Base-by-base conservation (phyloP, 169 alveolate species). In the Cryptosporidium tyzzeri region DNA sequence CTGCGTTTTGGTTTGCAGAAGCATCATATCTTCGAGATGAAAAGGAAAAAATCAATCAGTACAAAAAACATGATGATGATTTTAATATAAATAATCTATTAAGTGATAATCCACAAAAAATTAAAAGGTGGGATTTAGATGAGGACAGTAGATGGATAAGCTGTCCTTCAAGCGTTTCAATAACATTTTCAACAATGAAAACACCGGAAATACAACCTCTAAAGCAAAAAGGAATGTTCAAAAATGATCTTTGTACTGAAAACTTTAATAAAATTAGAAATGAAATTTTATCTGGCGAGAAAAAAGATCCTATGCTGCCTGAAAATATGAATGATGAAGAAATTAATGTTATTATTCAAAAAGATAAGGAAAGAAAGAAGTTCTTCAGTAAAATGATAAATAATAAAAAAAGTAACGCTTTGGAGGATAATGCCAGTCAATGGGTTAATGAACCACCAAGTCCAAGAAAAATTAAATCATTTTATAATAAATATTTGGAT, bases 1-100 rank as follows among this genome's bases (percentile, higher is more conserved):
- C 89, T 21, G 89, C 89, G n/a, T 80, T 80, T 80, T 80, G 89
- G 89, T 80, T 80, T 80, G 89, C 89, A 37, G 89, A 80, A 80
- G 89, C 80, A 39, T 80, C 89, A 1, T 80, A 80, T 35, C 51
- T 80, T 8, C 62, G 75, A 41, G 70, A 73, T 35, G 86, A 73
- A 37, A 73, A 73, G 39, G 70, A 55, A 9, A 73, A 73, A 53
- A 51, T 33, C 6, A 37, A 33, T 51, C 62, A 37, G 6, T 50
- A 55, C 55, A 73, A 53, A 55, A 73, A 53, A 73, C 53, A 58
- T 29, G 71, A 59, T n/a, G 85, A 71, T 48, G 86, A 73, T 53
- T 55, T 51, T 21, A 14, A 65, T 31, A 35, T 51, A 65, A 65
- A 33, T 65, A 37, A 65, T 31, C 8, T n/a, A 65, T 65, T 65